Conservation (phyloP, 31 red algal genomes). For the Bonnemaisonia californica region DNA sequence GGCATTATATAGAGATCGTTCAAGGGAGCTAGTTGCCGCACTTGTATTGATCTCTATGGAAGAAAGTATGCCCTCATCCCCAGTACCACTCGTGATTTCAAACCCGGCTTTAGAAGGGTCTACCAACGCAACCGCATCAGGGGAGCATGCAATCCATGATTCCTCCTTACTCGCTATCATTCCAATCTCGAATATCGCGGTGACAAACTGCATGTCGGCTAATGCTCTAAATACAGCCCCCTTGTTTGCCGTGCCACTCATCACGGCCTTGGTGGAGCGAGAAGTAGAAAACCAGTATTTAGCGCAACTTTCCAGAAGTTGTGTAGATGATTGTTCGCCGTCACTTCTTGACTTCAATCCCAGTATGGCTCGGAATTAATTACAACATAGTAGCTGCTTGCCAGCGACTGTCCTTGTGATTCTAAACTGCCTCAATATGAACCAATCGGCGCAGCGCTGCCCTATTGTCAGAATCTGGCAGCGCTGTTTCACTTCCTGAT, state of each 20-base stretch:
- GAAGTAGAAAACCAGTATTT: slow-evolving; percentile 2
- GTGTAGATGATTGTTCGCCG: neutral
- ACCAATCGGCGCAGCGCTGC: neutral
- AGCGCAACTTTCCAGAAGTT: neutral
- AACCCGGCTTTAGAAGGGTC: neutral
- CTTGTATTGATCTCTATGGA: slow-evolving; percentile 11
- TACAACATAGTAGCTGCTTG: neutral
- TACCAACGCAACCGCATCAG: slow-evolving; percentile 2
- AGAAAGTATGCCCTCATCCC: neutral
- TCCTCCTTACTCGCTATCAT: slow-evolving; percentile 14
- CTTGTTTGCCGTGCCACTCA: too few species aligned
- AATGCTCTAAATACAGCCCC: too few species aligned
- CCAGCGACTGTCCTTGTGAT: neutral
- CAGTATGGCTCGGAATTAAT: neutral
- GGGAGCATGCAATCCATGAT: slow-evolving; percentile 21
- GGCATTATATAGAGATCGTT: slow-evolving; percentile 4
- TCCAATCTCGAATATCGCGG: neutral
- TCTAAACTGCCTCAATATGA: too few species aligned
- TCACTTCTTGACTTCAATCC: slow-evolving; percentile 13
- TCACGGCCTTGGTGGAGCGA: neutral
- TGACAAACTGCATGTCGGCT: too few species aligned
- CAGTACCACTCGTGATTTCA: neutral
- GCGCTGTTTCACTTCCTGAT: too few species aligned
- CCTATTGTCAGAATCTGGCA: slow-evolving; percentile 26
- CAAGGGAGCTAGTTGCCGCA: neutral